Conservation (phyloP, 2,329 filamentous ascomycete genomes). For the Sarocladium brachiariae region DNA sequence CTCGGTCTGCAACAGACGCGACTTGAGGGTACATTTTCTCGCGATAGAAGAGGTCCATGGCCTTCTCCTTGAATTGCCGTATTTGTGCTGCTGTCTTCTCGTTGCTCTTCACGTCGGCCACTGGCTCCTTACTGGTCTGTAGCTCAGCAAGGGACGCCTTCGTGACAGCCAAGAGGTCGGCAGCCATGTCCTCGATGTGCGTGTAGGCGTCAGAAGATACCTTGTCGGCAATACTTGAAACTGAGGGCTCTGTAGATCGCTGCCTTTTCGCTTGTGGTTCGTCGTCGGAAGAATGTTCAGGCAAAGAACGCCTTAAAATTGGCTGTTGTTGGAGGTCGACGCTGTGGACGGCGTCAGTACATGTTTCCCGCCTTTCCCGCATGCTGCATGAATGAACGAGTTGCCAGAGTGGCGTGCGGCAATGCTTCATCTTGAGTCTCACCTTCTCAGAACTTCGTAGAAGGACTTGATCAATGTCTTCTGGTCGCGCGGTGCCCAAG, state of each 20-base stretch:
- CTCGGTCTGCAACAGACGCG: constrained; percentile 24
- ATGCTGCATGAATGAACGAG: neutral
- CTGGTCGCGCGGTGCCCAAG: constrained; percentile 21
- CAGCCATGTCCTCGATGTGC: constrained; percentile 58
- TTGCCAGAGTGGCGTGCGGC: neutral
- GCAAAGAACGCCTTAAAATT: constrained; percentile 48
- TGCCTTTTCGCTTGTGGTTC: constrained; percentile 55
- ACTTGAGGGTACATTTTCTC: constrained; percentile 46
- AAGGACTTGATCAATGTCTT: constrained; percentile 31
- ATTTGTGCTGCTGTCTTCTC: constrained; percentile 32
- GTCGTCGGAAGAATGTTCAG: constrained; percentile 33
- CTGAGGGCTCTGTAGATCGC: constrained; percentile 41
- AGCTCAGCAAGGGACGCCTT: constrained; percentile 42
- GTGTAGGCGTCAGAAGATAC: constrained; percentile 44
- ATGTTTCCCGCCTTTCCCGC: constrained; percentile 1
- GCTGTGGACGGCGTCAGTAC: constrained; percentile 33
- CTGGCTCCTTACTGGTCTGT: constrained; percentile 25
- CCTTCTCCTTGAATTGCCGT: constrained; percentile 53
- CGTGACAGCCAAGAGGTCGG: constrained; percentile 45
- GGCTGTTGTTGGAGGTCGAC: constrained; percentile 46
- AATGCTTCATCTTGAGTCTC: constrained; percentile 14
- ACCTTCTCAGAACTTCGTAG: constrained; percentile 32
- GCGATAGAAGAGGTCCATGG: constrained; percentile 55
- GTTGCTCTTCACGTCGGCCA: constrained; percentile 21
- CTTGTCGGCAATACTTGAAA: constrained; percentile 47